phyloP scores from a whole-genome alignment of 1,139 yeast species.

The Protomyces macrosporus region DNA sequence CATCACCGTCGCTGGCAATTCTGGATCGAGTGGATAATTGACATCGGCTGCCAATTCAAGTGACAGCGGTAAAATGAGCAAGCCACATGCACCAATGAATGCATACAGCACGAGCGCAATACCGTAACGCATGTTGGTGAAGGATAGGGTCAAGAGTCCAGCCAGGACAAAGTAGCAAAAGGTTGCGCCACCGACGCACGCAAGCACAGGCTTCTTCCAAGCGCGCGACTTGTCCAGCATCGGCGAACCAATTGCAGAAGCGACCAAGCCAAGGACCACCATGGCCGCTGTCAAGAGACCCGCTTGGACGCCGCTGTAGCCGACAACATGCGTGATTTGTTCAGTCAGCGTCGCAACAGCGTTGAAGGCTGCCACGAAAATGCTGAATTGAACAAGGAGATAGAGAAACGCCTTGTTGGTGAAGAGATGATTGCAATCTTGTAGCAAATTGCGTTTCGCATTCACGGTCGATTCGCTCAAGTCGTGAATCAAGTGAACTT shows the following conservation, averaged over 20 bases:
- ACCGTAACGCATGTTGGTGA: not conserved
- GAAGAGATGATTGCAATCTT: conserved; percentile 34
- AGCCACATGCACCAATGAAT: conserved; percentile 39
- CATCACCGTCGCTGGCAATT: conserved; percentile 37
- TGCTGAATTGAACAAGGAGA: conserved; percentile 36
- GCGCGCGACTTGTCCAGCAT: conserved; percentile 37
- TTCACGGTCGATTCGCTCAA: conserved; percentile 34
- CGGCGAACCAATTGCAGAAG: conserved; percentile 38
- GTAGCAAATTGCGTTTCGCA: conserved; percentile 29
- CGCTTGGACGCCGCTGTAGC: conserved; percentile 39
- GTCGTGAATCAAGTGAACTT: conserved; percentile 1
- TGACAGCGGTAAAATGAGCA: conserved; percentile 38
- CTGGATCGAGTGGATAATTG: conserved; percentile 33
- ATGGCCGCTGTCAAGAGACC: conserved; percentile 40
- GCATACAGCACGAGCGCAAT: conserved; percentile 36
- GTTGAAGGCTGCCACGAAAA: conserved; percentile 41
- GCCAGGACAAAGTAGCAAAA: conserved; percentile 18
- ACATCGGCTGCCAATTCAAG: conserved; percentile 40
- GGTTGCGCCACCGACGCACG: conserved; percentile 2
- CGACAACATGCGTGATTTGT: conserved; percentile 40
- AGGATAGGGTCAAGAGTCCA: conserved; percentile 32
- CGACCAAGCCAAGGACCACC: conserved; percentile 38
- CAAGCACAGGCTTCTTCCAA: conserved; percentile 33
- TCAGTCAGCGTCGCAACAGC: conserved; percentile 39
- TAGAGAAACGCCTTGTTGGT: conserved; percentile 33